phyloP scores from a whole-genome alignment of 805 yeast genomes.

The Candida pseudoglaebosa region DNA sequence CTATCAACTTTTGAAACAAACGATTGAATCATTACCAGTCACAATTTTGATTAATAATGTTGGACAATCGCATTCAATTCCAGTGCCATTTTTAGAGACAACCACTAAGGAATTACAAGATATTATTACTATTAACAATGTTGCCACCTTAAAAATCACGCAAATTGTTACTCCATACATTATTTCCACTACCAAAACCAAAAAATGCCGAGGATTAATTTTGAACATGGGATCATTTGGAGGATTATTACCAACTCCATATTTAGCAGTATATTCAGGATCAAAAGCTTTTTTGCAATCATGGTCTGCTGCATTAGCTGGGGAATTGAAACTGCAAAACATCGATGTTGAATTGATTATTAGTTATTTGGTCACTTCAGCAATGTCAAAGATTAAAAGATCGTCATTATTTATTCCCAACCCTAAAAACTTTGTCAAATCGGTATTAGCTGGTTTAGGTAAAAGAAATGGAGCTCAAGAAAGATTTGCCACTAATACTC shows the following conservation, averaged over 20 bases:
- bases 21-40: slow-evolving; percentile 53
- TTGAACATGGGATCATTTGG: slow-evolving; percentile 97
- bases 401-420: slow-evolving; percentile 73
- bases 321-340: slow-evolving; percentile 64
- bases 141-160: slow-evolving; percentile 80
- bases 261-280: slow-evolving; percentile 90
- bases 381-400: slow-evolving; percentile 90
- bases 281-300: slow-evolving; percentile 92
- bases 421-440: slow-evolving; percentile 74
- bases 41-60: slow-evolving; percentile 86
- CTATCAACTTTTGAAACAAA: slow-evolving; percentile 48
- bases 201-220: slow-evolving; percentile 62
- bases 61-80: slow-evolving; percentile 91
- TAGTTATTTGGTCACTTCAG: slow-evolving; percentile 88
- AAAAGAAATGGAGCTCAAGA: slow-evolving; percentile 92
- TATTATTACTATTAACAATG: slow-evolving; percentile 81
- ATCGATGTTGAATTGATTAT: slow-evolving; percentile 84
- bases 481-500: slow-evolving; percentile 80
- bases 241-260: slow-evolving; percentile 89
- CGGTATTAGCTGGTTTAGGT: slow-evolving; percentile 68
- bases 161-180: slow-evolving; percentile 75
- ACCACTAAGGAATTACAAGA: slow-evolving; percentile 65
- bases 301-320: slow-evolving; percentile 88
- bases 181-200: slow-evolving; percentile 43
- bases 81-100: slow-evolving; percentile 88